Conservation (phyloP, 345 rosid species). For the Lagerstroemia speciosa region DNA sequence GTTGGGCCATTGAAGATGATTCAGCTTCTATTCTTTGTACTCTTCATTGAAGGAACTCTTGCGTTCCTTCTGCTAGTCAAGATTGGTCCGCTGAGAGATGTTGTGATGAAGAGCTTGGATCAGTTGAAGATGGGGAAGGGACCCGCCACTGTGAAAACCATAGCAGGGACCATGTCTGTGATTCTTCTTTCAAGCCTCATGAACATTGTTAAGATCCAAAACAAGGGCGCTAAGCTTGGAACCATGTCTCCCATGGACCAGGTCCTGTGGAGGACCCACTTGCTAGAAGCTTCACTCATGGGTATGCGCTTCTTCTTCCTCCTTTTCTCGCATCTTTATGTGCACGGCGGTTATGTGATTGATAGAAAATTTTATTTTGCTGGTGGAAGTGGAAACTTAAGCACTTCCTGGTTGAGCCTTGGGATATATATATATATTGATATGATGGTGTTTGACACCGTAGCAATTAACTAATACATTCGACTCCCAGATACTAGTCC, state of each 20-base stretch:
- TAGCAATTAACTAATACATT: no score
- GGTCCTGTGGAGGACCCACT: slow-evolving; percentile 94
- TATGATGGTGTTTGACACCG: no score
- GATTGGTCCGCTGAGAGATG: slow-evolving; percentile 87
- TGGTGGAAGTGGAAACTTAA: neutral
- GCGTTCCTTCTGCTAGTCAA: slow-evolving; percentile 66
- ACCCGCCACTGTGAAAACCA: slow-evolving; percentile 90
- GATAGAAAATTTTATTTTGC: neutral
- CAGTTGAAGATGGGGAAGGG: slow-evolving; percentile 81
- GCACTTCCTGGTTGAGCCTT: neutral
- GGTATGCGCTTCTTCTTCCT: slow-evolving; percentile 31
- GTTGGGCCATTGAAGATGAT: slow-evolving; percentile 45
- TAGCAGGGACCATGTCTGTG: slow-evolving; percentile 87
- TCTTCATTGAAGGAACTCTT: slow-evolving; percentile 64
- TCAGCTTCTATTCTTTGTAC: slow-evolving; percentile 72
- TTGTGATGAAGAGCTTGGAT: slow-evolving; percentile 80
- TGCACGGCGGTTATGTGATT: neutral
- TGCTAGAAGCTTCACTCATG: slow-evolving; percentile 94
- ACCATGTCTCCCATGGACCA: slow-evolving; percentile 99
- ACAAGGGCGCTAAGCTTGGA: slow-evolving; percentile 93
- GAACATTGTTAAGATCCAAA: slow-evolving; percentile 93
- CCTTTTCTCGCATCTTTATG: neutral
- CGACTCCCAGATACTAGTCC: no score
- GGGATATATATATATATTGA: neutral
- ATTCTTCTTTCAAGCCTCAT: slow-evolving; percentile 69